Conservation (phyloP, 257 asterid species). For the Capsicum baccatum region DNA sequence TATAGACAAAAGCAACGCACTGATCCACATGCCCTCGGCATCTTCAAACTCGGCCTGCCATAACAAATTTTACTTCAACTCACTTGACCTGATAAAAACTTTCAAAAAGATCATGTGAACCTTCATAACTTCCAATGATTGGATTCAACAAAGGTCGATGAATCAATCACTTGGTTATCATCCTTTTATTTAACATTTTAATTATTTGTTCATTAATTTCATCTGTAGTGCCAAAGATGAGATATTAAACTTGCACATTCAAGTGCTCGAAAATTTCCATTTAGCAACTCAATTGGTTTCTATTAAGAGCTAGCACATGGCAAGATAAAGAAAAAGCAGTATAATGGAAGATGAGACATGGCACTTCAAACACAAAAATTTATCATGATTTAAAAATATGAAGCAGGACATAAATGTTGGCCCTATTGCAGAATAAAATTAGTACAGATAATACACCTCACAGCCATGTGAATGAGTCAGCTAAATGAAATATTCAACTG, state of each 20-base stretch:
- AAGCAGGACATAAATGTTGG: not conserved
- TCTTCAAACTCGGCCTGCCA: conserved; percentile 80
- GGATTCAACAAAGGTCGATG: not conserved
- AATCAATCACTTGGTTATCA: conserved; percentile 20
- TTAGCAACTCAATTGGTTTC: conserved; percentile 20
- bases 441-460: conserved; percentile 2
- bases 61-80: conserved; percentile 21
- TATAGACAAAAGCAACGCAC: conserved; percentile 77
- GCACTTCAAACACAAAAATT: not conserved
- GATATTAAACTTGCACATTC: conserved; percentile 11
- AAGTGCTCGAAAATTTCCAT: not conserved
- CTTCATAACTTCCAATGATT: conserved; percentile 4
- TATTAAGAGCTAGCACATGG: conserved; percentile 1
- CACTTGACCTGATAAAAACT: conserved; percentile 14
- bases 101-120: conserved; percentile 12
- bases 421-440: not conserved
- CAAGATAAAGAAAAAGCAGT: not conserved
- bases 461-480: not conserved
- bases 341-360: conserved; percentile 20
- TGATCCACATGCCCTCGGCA: conserved; percentile 77
- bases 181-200: conserved; percentile 14
- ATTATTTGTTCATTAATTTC: not conserved
- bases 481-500: conserved; percentile 20
- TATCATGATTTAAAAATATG: conserved; percentile 6
- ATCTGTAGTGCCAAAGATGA: not conserved